A percentile compares a stretch with the other conserved stretches of the same genome.
Conservation (phyloP, 164 flowering plant species). For the Dillenia suffruticosa region DNA sequence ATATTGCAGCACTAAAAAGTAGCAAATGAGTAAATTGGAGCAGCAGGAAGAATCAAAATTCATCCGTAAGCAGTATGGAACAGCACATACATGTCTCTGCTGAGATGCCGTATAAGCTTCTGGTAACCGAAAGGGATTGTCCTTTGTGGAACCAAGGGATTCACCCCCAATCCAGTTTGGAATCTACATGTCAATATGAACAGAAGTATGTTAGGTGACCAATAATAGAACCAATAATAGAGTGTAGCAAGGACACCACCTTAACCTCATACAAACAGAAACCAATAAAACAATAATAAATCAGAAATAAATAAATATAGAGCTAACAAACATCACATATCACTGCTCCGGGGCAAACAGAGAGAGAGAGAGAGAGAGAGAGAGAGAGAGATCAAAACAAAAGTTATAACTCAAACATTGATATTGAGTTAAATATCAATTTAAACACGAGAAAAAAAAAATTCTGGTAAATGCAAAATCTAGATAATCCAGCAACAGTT, state of each 20-base stretch:
- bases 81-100: conserved; percentile 65
- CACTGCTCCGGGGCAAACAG: too few relatives aligned
- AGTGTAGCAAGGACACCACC: neutral
- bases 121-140: conserved; percentile 85
- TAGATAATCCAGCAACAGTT: neutral
- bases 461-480: neutral
- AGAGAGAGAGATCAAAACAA: neutral
- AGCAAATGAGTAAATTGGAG: neutral
- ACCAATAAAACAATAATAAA: too few relatives aligned
- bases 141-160: conserved; percentile 51
- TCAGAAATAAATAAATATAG: too few relatives aligned
- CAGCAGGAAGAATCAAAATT: neutral
- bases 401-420: neutral
- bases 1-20: neutral
- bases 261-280: too few relatives aligned
- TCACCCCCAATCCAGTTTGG: conserved; percentile 80
- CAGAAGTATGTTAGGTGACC: neutral
- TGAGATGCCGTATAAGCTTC: conserved; percentile 70
- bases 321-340: neutral
- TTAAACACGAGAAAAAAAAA: neutral
- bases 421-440: neutral
- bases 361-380: too few relatives aligned
- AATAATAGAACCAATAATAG: too few relatives aligned
- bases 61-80: conserved; percentile 1
- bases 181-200: conserved; percentile 49